phyloP scores from a whole-genome alignment of 495 filamentous ascomycete species.

The Aspergillus steynii region DNA sequence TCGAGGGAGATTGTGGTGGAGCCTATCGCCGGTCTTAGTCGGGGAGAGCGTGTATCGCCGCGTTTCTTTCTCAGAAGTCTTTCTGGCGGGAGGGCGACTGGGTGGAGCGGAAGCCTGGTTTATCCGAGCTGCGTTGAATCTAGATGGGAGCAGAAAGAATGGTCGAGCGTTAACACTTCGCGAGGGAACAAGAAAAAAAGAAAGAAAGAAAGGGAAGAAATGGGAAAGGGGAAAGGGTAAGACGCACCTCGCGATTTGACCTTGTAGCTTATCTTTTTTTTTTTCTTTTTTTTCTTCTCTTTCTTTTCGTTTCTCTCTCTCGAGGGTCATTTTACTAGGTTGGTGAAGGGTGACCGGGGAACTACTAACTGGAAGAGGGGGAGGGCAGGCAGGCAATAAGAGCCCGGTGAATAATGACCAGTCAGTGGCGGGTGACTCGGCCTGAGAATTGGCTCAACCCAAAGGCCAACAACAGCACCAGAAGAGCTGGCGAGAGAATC shows the following conservation, averaged over 20 bases:
- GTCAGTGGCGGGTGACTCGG: background rate
- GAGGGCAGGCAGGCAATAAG: background rate
- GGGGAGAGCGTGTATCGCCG: constrained; percentile 28
- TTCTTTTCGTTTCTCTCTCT: constrained; percentile 2
- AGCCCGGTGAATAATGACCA: background rate
- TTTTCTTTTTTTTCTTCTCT: constrained; percentile 3
- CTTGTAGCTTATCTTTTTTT: background rate
- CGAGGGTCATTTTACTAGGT: background rate
- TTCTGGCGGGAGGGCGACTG: constrained; percentile 25
- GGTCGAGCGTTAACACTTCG: constrained; percentile 7
- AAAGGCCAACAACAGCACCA: background rate
- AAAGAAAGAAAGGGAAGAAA: constrained; percentile 5
- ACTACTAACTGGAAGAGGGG: background rate
- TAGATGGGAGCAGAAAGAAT: constrained; percentile 24
- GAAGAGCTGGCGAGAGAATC: background rate
- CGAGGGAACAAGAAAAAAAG: background rate
- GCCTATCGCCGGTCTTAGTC: constrained; percentile 19
- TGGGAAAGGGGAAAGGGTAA: background rate
- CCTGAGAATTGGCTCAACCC: background rate
- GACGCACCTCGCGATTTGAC: constrained; percentile 7
- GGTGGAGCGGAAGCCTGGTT: constrained; percentile 39
- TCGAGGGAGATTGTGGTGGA: constrained; percentile 22
- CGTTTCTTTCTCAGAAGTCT: constrained; percentile 33
- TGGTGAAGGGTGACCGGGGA: background rate
- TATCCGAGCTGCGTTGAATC: constrained; percentile 34